Evolutionary conservation across 352 stramenopile genomes (phyloP).

Genomic region (Halophytophthora batemanensis): DNA sequence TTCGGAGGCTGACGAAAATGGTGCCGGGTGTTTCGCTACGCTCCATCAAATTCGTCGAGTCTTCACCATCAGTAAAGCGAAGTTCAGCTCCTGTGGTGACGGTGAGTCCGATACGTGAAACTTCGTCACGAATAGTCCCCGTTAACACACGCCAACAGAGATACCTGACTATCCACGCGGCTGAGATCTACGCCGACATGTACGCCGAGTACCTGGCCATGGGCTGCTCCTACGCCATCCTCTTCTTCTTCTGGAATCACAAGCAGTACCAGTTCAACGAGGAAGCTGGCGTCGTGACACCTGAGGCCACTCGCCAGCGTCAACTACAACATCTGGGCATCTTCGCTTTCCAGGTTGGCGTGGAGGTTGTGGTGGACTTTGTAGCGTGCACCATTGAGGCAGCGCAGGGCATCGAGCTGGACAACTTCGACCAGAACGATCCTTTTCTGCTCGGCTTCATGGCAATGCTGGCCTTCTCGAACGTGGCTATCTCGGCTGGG

Average conservation of each 20-base stretch:
- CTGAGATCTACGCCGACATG: slow-evolving; percentile 33
- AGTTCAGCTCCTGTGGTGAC: background rate
- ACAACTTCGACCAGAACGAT: slow-evolving; percentile 13
- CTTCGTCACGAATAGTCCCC: slow-evolving; percentile 16
- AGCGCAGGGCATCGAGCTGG: slow-evolving; percentile 12
- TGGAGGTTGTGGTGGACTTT: slow-evolving; percentile 19
- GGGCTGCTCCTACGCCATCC: slow-evolving; percentile 33
- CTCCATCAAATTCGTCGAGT: background rate
- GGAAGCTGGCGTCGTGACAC: background rate
- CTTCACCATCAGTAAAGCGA: background rate
- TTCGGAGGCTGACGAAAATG: background rate
- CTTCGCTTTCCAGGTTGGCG: slow-evolving; percentile 5
- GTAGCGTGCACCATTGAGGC: slow-evolving; percentile 15
- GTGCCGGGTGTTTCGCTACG: background rate
- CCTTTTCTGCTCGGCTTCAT: slow-evolving; percentile 9
- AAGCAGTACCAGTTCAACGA: slow-evolving; percentile 17
- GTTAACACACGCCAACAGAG: slow-evolving; percentile 13
- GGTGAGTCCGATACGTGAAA: background rate
- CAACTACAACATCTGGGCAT: background rate
- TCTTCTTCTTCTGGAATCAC: slow-evolving; percentile 26
- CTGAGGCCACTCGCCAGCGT: background rate
- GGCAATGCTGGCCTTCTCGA: slow-evolving; percentile 7
- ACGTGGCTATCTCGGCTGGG: slow-evolving; percentile 13
- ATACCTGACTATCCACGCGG: slow-evolving; percentile 14
- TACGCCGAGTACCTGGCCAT: slow-evolving; percentile 40